Conservation (phyloP, 345 rosid species). For the Hibiscus tridactylites region DNA sequence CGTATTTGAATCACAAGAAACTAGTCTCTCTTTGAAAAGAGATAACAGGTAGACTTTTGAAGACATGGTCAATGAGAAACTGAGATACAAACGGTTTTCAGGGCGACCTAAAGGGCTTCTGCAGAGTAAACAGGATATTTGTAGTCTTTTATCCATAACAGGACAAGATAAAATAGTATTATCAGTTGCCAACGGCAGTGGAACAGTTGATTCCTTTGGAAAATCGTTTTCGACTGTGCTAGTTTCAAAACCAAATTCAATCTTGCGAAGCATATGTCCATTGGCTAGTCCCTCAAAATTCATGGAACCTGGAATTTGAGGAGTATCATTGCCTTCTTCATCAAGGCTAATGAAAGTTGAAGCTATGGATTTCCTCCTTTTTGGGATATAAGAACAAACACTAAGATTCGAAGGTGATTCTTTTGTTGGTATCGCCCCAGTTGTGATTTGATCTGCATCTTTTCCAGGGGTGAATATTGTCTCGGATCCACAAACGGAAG, state of each 20-base stretch:
- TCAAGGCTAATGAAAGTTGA: slow-evolving; percentile 31
- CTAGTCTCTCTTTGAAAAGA: slow-evolving; percentile 35
- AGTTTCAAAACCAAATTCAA: slow-evolving; percentile 43
- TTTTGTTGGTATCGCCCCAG: slow-evolving; percentile 30
- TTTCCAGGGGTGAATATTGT: slow-evolving; percentile 38
- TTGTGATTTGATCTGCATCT: slow-evolving; percentile 20
- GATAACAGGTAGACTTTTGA: slow-evolving; percentile 53
- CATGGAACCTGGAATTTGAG: slow-evolving; percentile 17
- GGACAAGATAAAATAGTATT: slow-evolving; percentile 17
- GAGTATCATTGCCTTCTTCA: slow-evolving; percentile 19
- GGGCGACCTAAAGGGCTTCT: slow-evolving; percentile 54
- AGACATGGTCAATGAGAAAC: slow-evolving; percentile 42
- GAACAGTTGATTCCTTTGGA: slow-evolving; percentile 19
- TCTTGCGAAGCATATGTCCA: slow-evolving; percentile 32
- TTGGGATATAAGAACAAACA: slow-evolving; percentile 57
- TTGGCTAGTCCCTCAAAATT: slow-evolving; percentile 17
- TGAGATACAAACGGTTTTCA: slow-evolving; percentile 42
- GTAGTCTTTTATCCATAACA: slow-evolving; percentile 36
- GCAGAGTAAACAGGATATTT: slow-evolving; percentile 61
- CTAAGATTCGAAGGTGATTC: slow-evolving; percentile 53
- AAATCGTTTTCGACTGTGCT: slow-evolving; percentile 16
- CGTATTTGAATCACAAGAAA: slow-evolving; percentile 21
- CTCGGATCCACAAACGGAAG: slow-evolving; percentile 24
- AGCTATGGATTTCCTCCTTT: slow-evolving; percentile 43
- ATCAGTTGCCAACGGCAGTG: background rate